phyloP scores from a whole-genome alignment of 371 early-diverging fungal genomes.

The Haplosporangium sp. region DNA sequence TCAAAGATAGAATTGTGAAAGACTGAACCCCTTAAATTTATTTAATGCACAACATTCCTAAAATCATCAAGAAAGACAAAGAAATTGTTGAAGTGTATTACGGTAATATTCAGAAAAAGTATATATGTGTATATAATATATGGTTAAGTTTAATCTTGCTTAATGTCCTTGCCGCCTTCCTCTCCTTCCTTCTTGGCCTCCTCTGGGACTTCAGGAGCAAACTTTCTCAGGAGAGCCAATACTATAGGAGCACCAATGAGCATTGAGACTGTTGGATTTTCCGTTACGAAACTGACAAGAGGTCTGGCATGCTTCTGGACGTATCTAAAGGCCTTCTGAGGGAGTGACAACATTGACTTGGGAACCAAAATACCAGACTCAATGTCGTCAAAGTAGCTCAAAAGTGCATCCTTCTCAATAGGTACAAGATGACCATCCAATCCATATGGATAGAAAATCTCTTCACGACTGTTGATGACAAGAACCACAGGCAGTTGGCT shows the following conservation, averaged over 20 bases:
- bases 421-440: slow-evolving; percentile 43
- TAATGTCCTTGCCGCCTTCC: slow-evolving; percentile 22
- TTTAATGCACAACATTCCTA: neutral
- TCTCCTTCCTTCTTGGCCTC: slow-evolving; percentile 11
- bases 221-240: slow-evolving; percentile 27
- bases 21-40: too few species aligned
- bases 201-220: slow-evolving; percentile 6
- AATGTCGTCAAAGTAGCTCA: slow-evolving; percentile 30
- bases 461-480: slow-evolving; percentile 45
- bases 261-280: slow-evolving; percentile 29
- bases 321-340: slow-evolving; percentile 36
- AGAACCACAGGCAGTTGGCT: slow-evolving; percentile 33
- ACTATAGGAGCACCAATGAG: slow-evolving; percentile 25
- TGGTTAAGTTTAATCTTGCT: slow-evolving; percentile 24
- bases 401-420: slow-evolving; percentile 21
- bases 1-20: neutral
- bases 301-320: slow-evolving; percentile 6
- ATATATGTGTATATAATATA: too few species aligned
- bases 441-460: slow-evolving; percentile 33
- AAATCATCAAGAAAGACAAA: too few species aligned
- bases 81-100: too few species aligned
- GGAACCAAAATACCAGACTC: slow-evolving; percentile 28
- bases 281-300: slow-evolving; percentile 1
- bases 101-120: too few species aligned
- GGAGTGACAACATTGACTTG: slow-evolving; percentile 35